Percentiles rank a stretch among this genome's conserved stretches.
Conservation (phyloP, 306 rosid species). For the Rosa persica region DNA sequence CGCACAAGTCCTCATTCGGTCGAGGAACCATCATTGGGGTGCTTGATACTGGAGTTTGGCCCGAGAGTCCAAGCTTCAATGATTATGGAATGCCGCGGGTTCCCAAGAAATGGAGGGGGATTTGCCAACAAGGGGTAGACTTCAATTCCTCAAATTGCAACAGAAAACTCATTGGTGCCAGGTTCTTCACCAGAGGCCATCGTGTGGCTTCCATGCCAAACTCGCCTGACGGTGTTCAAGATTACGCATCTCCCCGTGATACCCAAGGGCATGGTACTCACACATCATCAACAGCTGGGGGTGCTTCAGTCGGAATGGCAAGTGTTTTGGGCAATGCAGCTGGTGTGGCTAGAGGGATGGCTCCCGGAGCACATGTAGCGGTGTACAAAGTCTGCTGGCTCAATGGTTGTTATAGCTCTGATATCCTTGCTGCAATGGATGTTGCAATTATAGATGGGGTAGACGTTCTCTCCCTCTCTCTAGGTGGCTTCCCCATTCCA, state of each 20-base stretch:
- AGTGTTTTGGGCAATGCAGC: conserved; percentile 71
- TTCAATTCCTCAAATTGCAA: conserved; percentile 75
- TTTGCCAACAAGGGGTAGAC: conserved; percentile 72
- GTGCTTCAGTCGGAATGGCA: conserved; percentile 56
- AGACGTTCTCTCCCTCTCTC: conserved; percentile 77
- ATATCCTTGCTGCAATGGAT: conserved; percentile 88
- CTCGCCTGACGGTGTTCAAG: conserved; percentile 43
- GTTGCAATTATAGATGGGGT: conserved; percentile 80
- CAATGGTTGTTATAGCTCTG: conserved; percentile 89
- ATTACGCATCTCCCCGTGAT: conserved; percentile 78
- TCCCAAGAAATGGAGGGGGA: conserved; percentile 78
- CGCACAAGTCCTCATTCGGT: conserved; percentile 70
- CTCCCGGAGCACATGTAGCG: conserved; percentile 82
- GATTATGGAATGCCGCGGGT: conserved; percentile 72
- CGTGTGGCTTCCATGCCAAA: conserved; percentile 41
- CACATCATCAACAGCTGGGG: conserved; percentile 83
- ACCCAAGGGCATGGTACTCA: conserved; percentile 91
- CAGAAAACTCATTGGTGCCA: conserved; percentile 83
- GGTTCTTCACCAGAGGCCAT: conserved; percentile 81
- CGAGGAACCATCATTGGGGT: conserved; percentile 76
- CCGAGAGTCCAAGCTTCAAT: conserved; percentile 81
- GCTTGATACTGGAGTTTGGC: conserved; percentile 95
- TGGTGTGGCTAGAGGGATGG: conserved; percentile 89
- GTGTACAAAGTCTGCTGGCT: conserved; percentile 90
- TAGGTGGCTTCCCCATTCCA: conserved; percentile 81